A percentile compares a stretch with the other conserved stretches of the same genome.
Conservation (phyloP, 2,329 filamentous ascomycete genomes). For the Penicillium hordei region DNA sequence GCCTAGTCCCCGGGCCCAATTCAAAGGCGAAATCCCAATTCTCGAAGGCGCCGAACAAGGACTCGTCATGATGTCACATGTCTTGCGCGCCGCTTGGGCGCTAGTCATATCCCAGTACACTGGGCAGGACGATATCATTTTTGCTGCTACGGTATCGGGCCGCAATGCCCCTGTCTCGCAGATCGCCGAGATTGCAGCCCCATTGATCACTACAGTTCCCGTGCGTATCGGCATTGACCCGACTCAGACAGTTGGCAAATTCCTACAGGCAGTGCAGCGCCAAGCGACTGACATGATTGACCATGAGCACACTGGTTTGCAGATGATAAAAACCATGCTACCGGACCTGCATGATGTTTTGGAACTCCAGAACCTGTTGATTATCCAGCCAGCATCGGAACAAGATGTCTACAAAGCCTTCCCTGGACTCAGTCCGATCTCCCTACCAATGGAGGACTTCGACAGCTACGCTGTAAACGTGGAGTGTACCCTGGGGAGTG, state of each 20-base stretch:
- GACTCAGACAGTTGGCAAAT: background rate
- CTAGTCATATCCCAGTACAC: constrained; percentile 37
- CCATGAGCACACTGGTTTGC: constrained; percentile 6
- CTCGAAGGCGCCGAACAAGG: background rate
- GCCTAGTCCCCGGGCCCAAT: background rate
- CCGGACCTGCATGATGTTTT: background rate
- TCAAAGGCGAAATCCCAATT: background rate
- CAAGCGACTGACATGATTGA: constrained; percentile 1
- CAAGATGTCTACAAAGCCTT: background rate
- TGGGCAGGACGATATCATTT: constrained; percentile 37
- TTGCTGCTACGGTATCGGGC: constrained; percentile 42
- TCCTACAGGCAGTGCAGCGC: background rate
- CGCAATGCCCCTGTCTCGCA: constrained; percentile 37
- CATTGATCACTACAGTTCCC: constrained; percentile 43
- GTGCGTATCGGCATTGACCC: background rate
- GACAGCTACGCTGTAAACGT: background rate
- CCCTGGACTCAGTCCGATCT: background rate
- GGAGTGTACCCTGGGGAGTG: background rate
- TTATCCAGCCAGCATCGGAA: background rate
- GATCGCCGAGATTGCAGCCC: constrained; percentile 40
- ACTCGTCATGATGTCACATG: background rate
- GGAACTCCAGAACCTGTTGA: background rate
- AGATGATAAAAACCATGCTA: background rate
- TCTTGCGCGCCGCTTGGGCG: constrained; percentile 38
- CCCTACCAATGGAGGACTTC: background rate